These are phyloP conservation scores for Metarhizium humberi DNA, from an alignment of 2,329 filamentous ascomycete genomes.

Conservation along the genomic window DNA sequence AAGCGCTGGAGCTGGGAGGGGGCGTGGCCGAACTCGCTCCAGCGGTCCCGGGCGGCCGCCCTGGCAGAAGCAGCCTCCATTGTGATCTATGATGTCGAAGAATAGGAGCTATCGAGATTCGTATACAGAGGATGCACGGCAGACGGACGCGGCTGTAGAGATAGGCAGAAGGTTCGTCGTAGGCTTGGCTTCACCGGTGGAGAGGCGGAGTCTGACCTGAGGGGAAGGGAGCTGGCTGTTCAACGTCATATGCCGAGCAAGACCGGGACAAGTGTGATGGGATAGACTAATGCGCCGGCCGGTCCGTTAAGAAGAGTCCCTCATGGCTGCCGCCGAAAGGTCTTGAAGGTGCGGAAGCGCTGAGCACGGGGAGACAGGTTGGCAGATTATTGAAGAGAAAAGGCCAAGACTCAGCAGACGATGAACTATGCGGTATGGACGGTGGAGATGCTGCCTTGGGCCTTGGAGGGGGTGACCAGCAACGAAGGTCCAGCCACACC, in stretches of 20 bases:
- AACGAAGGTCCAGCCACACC: too few relatives aligned
- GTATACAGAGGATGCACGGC: background rate
- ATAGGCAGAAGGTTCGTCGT: background rate
- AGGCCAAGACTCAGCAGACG: background rate
- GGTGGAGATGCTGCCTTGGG: background rate
- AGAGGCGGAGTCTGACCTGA: background rate
- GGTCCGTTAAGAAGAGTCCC: background rate
- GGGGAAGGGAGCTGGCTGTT: background rate
- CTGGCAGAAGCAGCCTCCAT: constrained; percentile 96
- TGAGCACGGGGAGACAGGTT: background rate
- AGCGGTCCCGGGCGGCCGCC: constrained; percentile 91
- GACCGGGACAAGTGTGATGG: background rate
- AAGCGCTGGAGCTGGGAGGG: constrained; percentile 88
- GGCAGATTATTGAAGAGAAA: background rate
- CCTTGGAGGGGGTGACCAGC: too few relatives aligned
- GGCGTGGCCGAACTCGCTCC: constrained; percentile 69
- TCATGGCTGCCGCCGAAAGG: constrained; percentile 4
- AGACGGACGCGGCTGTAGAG: background rate
- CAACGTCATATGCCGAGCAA: background rate
- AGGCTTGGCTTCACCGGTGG: background rate
- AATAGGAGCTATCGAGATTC: background rate
- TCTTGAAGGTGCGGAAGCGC: background rate
- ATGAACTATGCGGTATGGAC: background rate
- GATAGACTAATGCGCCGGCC: background rate
- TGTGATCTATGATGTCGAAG: constrained; percentile 13